Evolutionary conservation across 129 eudicot genomes (phyloP).

Genomic region (Lactuca saligna): DNA sequence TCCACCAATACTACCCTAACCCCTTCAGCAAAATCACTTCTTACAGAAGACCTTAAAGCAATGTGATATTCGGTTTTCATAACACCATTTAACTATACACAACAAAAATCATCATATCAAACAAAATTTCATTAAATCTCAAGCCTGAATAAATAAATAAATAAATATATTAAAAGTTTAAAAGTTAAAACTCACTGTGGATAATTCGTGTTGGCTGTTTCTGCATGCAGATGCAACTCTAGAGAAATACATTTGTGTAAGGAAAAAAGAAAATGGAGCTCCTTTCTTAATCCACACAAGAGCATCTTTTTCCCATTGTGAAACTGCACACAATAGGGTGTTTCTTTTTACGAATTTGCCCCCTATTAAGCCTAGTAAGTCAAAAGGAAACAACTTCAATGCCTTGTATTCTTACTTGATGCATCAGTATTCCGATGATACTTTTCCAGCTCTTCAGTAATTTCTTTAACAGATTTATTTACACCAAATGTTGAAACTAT

Average conservation of each 20-base stretch:
- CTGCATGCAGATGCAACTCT: conserved; percentile 66
- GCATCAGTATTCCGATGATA: conserved; percentile 64
- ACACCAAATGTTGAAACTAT: conserved; percentile 74
- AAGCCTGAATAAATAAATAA: neutral
- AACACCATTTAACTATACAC: conserved; percentile 67
- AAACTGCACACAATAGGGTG: conserved; percentile 56
- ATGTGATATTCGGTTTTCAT: conserved; percentile 92
- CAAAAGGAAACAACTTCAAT: too few species aligned
- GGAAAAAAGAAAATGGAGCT: conserved; percentile 82
- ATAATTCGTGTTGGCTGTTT: conserved; percentile 52
- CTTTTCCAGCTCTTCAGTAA: conserved; percentile 57
- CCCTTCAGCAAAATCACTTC: conserved; percentile 90
- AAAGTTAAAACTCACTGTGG: conserved; percentile 67
- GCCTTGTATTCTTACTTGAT: conserved; percentile 40
- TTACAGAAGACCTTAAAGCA: conserved; percentile 75
- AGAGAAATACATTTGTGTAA: conserved; percentile 71
- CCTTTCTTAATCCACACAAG: conserved; percentile 77
- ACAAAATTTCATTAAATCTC: neutral
- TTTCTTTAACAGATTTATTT: conserved; percentile 63
- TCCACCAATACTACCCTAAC: conserved; percentile 94
- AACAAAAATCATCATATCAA: conserved; percentile 19
- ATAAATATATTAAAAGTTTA: too few species aligned
- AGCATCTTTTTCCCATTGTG: conserved; percentile 95
- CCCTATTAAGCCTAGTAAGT: too few species aligned
- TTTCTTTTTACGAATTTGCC: too few species aligned